Conservation (phyloP, 1,284 basidiomycete genomes). For the Papiliotrema laurentii region DNA sequence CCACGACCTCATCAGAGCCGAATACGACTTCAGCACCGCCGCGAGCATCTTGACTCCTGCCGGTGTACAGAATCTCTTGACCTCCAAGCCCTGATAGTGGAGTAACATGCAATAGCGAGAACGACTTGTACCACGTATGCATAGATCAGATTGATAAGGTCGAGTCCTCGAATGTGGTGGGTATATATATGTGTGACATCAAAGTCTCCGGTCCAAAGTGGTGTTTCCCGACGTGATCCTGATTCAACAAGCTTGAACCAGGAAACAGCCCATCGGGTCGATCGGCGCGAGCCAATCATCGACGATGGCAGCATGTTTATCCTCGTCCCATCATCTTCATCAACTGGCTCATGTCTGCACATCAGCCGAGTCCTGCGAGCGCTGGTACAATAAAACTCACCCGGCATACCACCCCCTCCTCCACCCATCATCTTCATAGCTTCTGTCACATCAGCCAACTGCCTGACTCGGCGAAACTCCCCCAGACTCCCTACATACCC, state of each 20-base stretch:
- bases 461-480: background rate
- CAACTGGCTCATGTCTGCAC: slow-evolving; percentile 28
- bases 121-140: background rate
- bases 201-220: too few species aligned
- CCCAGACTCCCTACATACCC: slow-evolving; percentile 19
- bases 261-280: too few species aligned
- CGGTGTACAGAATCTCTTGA: slow-evolving; percentile 30
- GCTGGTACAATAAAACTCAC: slow-evolving; percentile 16
- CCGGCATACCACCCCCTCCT: slow-evolving; percentile 47
- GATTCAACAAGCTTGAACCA: too few species aligned
- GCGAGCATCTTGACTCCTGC: slow-evolving; percentile 45
- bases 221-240: too few species aligned
- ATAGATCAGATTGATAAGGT: too few species aligned
- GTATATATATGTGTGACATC: too few species aligned
- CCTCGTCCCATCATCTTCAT: slow-evolving; percentile 38
- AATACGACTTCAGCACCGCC: slow-evolving; percentile 50
- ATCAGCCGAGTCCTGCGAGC: background rate
- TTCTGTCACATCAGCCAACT: slow-evolving; percentile 23
- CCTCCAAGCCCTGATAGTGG: too few species aligned
- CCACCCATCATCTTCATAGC: slow-evolving; percentile 70
- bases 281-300: too few species aligned
- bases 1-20: slow-evolving; percentile 52
- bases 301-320: too few species aligned
- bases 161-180: too few species aligned
- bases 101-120: background rate